A percentile compares a stretch with the other conserved stretches of the same genome.
phyloP scores from a whole-genome alignment of 768 basidiomycete genomes.

The Hygrophorus russula region DNA sequence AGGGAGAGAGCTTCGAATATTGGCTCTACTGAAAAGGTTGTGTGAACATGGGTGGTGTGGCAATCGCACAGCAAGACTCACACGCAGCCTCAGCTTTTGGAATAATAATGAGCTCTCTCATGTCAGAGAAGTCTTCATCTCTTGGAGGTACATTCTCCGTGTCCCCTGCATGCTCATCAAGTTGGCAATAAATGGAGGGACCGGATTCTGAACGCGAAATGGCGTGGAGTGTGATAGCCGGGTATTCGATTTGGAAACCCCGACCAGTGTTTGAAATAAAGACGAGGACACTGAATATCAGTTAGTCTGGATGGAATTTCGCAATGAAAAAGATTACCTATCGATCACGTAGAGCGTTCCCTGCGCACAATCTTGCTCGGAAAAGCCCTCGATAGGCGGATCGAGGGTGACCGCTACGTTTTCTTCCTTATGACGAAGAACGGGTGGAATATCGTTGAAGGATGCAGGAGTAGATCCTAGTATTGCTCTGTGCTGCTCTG shows the following conservation, averaged over 20 bases:
- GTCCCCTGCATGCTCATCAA: slow-evolving; percentile 54
- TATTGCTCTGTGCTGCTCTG: slow-evolving; percentile 56
- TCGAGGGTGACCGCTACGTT: slow-evolving; percentile 60
- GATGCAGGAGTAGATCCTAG: slow-evolving; percentile 75
- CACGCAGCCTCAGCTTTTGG: slow-evolving; percentile 48
- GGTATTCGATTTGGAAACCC: slow-evolving; percentile 83
- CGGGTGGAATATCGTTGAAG: slow-evolving; percentile 76
- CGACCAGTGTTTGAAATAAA: slow-evolving; percentile 62
- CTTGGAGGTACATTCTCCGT: slow-evolving; percentile 23
- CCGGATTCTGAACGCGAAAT: slow-evolving; percentile 59
- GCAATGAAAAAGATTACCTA: slow-evolving; percentile 36
- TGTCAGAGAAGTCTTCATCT: slow-evolving; percentile 32
- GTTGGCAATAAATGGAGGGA: slow-evolving; percentile 86
- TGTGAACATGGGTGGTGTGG: neutral
- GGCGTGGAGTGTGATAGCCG: slow-evolving; percentile 87
- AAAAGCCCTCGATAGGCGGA: slow-evolving; percentile 55
- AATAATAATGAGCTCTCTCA: slow-evolving; percentile 76
- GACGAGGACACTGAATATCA: slow-evolving; percentile 46
- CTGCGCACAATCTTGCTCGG: slow-evolving; percentile 24
- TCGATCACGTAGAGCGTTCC: slow-evolving; percentile 83
- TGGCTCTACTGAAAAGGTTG: slow-evolving; percentile 46
- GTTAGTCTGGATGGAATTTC: slow-evolving; percentile 2
- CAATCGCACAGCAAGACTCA: slow-evolving; percentile 26
- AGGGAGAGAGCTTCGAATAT: slow-evolving; percentile 82
- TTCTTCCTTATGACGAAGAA: slow-evolving; percentile 65